phyloP scores from a whole-genome alignment of 2,329 filamentous ascomycete genomes.

The Nemania sp. region DNA sequence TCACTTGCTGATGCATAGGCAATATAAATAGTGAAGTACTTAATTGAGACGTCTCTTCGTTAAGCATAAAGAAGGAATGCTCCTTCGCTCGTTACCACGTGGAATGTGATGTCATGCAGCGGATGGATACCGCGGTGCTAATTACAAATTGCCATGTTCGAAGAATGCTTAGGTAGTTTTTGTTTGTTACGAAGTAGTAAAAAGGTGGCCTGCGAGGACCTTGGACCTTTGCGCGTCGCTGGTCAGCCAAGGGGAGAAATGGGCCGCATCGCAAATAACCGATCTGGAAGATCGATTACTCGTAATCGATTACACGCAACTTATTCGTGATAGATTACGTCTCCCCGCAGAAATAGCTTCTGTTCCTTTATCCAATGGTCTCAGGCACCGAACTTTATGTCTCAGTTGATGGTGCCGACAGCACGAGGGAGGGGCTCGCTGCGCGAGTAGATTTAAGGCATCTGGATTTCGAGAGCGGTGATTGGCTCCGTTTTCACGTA shows the following conservation, averaged over 20 bases:
- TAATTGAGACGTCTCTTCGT: too few relatives aligned
- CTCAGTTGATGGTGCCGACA: conserved; percentile 30
- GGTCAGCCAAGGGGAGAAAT: not conserved
- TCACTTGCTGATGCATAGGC: too few relatives aligned
- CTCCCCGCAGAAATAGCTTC: conserved; percentile 12
- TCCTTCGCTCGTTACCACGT: too few relatives aligned
- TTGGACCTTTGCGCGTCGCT: not conserved
- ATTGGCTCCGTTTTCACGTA: conserved; percentile 23
- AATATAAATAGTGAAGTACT: too few relatives aligned
- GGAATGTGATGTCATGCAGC: too few relatives aligned
- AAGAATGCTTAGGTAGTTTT: not conserved
- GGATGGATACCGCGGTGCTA: too few relatives aligned
- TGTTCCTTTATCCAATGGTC: conserved; percentile 13
- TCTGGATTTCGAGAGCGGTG: conserved; percentile 22
- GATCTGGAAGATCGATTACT: not conserved
- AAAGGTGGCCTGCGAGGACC: conserved; percentile 5
- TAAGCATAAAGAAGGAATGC: too few relatives aligned
- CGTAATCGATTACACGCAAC: conserved; percentile 24
- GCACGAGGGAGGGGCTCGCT: conserved; percentile 13
- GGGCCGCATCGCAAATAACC: not conserved
- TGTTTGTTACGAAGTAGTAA: not conserved
- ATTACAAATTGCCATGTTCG: too few relatives aligned
- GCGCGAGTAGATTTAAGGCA: conserved; percentile 29
- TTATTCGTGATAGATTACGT: conserved; percentile 37
- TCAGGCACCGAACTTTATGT: conserved; percentile 47